These are phyloP conservation scores for Candida sithepensis DNA, from an alignment of 805 yeast genomes.

Conservation along the genomic window DNA sequence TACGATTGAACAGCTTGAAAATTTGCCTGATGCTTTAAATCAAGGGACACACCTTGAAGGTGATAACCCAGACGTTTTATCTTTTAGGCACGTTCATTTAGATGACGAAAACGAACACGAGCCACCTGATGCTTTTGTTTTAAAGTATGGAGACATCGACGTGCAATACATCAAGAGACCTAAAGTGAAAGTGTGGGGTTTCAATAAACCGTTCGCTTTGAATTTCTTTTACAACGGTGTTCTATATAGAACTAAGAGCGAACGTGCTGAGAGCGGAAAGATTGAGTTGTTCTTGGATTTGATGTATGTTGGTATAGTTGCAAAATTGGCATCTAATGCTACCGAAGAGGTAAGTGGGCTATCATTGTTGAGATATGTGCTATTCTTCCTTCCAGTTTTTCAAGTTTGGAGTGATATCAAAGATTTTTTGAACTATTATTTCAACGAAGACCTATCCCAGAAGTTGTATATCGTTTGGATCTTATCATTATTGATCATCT, in stretches of 20 bases:
- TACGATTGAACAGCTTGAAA: neutral
- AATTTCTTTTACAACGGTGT: constrained; percentile 58
- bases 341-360: constrained; percentile 46
- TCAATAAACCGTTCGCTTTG: constrained; percentile 54
- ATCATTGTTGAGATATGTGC: constrained; percentile 43
- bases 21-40: neutral
- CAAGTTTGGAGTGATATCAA: constrained; percentile 62
- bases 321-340: constrained; percentile 54
- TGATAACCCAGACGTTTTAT: neutral
- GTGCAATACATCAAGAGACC: constrained; percentile 46
- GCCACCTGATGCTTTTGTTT: constrained; percentile 36
- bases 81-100: constrained; percentile 10
- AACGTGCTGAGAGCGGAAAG: constrained; percentile 44
- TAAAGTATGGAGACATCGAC: constrained; percentile 46
- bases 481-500: constrained; percentile 44
- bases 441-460: constrained; percentile 57
- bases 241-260: constrained; percentile 51
- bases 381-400: constrained; percentile 58
- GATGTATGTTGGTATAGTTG: constrained; percentile 60
- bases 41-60: neutral
- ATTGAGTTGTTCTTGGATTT: constrained; percentile 61
- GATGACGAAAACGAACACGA: constrained; percentile 19
- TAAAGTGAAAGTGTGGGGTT: constrained; percentile 27
- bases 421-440: constrained; percentile 62
- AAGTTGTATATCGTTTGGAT: constrained; percentile 51